Evolutionary conservation across 2,329 filamentous ascomycete genomes (phyloP).

Genomic region (Myriosclerotinia curreyana): DNA sequence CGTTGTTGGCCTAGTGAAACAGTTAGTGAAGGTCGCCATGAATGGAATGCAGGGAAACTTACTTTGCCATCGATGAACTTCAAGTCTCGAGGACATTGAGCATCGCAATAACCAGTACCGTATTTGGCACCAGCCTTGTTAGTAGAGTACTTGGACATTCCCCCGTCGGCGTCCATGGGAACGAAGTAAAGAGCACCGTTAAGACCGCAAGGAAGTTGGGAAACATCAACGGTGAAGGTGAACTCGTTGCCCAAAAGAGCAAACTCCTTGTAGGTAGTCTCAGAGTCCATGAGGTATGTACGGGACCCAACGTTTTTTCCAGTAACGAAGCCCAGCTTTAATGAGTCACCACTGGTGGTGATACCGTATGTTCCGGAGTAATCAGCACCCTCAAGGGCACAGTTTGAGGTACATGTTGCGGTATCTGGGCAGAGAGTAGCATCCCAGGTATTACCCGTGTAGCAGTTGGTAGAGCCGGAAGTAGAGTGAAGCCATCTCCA

Average conservation of each 20-base stretch:
- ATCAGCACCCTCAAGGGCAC: constrained; percentile 50
- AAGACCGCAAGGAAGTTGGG: constrained; percentile 63
- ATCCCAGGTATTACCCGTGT: constrained; percentile 42
- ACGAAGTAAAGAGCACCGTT: constrained; percentile 69
- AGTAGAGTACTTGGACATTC: constrained; percentile 44
- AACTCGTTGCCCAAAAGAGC: constrained; percentile 52
- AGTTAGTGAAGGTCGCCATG: constrained; percentile 32
- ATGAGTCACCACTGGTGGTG: constrained; percentile 39
- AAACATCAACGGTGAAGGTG: constrained; percentile 65
- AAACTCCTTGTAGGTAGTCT: constrained; percentile 56
- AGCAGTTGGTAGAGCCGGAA: constrained; percentile 37
- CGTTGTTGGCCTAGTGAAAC: constrained; percentile 44
- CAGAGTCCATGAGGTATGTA: constrained; percentile 45
- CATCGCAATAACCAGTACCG: constrained; percentile 27
- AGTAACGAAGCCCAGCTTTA: constrained; percentile 37
- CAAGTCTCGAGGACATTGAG: constrained; percentile 32
- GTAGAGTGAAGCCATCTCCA: constrained; percentile 42
- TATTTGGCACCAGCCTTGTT: constrained; percentile 54
- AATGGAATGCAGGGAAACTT: constrained; percentile 21
- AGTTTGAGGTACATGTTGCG: constrained; percentile 52
- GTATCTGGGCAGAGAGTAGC: constrained; percentile 49
- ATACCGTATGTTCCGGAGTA: constrained; percentile 47
- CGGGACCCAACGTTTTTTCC: constrained; percentile 41
- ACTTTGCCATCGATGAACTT: constrained; percentile 53
- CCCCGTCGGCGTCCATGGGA: constrained; percentile 61